These are phyloP conservation scores for Aspergillus sclerotiicarbonarius DNA, from an alignment of 495 filamentous ascomycete genomes.

Conservation along the genomic window DNA sequence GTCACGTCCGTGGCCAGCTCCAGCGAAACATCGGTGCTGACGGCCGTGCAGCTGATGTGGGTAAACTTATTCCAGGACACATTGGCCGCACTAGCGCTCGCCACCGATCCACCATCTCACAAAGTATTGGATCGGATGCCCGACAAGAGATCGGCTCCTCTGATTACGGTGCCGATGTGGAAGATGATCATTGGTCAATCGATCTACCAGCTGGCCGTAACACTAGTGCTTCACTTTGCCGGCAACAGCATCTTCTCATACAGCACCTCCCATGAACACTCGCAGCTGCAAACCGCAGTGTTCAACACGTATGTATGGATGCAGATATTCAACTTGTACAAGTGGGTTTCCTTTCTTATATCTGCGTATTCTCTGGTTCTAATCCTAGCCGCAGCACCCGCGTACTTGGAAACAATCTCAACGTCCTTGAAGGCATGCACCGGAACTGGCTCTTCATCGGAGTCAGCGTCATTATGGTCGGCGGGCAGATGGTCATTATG, in stretches of 20 bases:
- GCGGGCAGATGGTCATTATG: constrained; percentile 68
- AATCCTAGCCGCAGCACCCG: constrained; percentile 47
- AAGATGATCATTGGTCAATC: constrained; percentile 84
- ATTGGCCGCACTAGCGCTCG: constrained; percentile 67
- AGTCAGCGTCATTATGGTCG: constrained; percentile 69
- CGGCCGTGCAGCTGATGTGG: constrained; percentile 78
- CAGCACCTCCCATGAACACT: constrained; percentile 38
- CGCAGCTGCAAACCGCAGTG: constrained; percentile 52
- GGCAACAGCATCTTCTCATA: constrained; percentile 50
- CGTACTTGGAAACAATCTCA: constrained; percentile 74
- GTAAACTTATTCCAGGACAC: constrained; percentile 71
- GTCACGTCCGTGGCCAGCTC: constrained; percentile 63
- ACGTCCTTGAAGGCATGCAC: constrained; percentile 70
- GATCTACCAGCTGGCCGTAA: constrained; percentile 68
- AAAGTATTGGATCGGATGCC: constrained; percentile 72
- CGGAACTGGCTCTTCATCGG: constrained; percentile 69
- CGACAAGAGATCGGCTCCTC: constrained; percentile 58
- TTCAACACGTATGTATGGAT: constrained; percentile 91
- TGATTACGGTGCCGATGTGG: constrained; percentile 80
- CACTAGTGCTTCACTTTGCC: constrained; percentile 67
- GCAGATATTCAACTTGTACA: constrained; percentile 88
- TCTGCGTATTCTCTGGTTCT: neutral
- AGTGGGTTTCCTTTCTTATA: constrained; percentile 22
- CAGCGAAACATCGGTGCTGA: constrained; percentile 62
- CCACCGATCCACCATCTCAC: constrained; percentile 72